These are phyloP conservation scores for Metarhizium guizhouense DNA, from an alignment of 2,329 filamentous ascomycete genomes.

Conservation along the genomic window DNA sequence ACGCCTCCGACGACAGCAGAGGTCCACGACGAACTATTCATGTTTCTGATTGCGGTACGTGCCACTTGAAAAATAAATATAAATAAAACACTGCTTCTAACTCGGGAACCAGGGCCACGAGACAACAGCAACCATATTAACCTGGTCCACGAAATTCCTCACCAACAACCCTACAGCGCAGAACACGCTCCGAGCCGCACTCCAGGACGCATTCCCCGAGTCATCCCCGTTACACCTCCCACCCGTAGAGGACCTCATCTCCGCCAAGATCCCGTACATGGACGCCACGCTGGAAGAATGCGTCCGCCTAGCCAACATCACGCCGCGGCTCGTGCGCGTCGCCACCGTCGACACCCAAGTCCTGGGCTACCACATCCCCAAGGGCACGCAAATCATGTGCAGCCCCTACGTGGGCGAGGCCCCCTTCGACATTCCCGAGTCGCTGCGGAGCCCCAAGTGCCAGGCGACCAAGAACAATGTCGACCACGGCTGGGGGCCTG, in stretches of 20 bases:
- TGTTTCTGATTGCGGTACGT: conserved; percentile 7
- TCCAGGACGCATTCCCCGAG: conserved; percentile 9
- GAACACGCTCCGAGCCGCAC: conserved; percentile 10
- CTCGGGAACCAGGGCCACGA: conserved; percentile 12
- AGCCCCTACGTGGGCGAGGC: neutral
- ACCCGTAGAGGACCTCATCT: neutral
- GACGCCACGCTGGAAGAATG: conserved; percentile 3
- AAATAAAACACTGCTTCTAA: neutral
- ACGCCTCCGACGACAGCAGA: conserved; percentile 3
- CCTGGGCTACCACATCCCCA: neutral
- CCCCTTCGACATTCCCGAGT: conserved; percentile 10
- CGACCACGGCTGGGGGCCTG: conserved; percentile 1
- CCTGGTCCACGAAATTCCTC: conserved; percentile 14
- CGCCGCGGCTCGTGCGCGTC: neutral
- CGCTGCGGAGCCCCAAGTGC: conserved; percentile 1
- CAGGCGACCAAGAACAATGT: neutral
- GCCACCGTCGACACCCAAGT: neutral
- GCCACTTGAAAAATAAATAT: no score
- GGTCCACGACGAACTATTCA: conserved; percentile 16
- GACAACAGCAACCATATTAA: conserved; percentile 12
- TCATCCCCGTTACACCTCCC: neutral
- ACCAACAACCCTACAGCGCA: conserved; percentile 9
- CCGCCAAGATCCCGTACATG: conserved; percentile 1
- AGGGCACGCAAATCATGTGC: conserved; percentile 1
- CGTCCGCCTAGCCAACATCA: neutral